A percentile compares a stretch with the other conserved stretches of the same genome.
Conservation (phyloP, 345 rosid genomes). For the Lumnitzera racemosa region DNA sequence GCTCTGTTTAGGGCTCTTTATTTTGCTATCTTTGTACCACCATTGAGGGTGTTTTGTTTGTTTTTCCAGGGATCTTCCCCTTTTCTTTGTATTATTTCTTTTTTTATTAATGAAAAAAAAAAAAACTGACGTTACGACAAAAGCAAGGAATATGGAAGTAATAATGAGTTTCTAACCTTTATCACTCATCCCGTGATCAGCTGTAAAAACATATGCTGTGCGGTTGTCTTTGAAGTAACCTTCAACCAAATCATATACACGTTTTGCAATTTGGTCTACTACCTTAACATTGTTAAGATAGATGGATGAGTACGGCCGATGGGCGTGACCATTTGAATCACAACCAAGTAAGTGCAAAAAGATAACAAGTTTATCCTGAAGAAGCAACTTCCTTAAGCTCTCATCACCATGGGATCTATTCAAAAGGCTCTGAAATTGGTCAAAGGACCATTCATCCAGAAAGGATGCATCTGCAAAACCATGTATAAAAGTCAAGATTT, state of each 20-base stretch:
- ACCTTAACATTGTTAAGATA: constrained; percentile 95
- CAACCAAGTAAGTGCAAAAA: constrained; percentile 97
- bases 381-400: constrained; percentile 64
- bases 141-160: neutral
- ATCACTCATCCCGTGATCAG: constrained; percentile 99
- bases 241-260: constrained; percentile 70
- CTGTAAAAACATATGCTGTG: constrained; percentile 83
- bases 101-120: too few relatives aligned
- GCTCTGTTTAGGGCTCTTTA: too few relatives aligned
- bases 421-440: constrained; percentile 85
- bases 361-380: constrained; percentile 74
- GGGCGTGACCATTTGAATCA: constrained; percentile 97
- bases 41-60: too few relatives aligned
- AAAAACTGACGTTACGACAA: too few relatives aligned
- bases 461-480: constrained; percentile 91
- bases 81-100: too few relatives aligned
- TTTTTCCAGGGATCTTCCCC: too few relatives aligned
- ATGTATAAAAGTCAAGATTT: neutral
- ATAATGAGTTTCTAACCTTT: constrained; percentile 48
- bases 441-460: constrained; percentile 98
- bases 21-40: too few relatives aligned
- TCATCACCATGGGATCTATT: constrained; percentile 70
- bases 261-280: constrained; percentile 77
- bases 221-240: constrained; percentile 80
- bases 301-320: constrained; percentile 86